Base-by-base conservation (phyloP, 805 yeast species). In the Saturnispora gosingensis region DNA sequence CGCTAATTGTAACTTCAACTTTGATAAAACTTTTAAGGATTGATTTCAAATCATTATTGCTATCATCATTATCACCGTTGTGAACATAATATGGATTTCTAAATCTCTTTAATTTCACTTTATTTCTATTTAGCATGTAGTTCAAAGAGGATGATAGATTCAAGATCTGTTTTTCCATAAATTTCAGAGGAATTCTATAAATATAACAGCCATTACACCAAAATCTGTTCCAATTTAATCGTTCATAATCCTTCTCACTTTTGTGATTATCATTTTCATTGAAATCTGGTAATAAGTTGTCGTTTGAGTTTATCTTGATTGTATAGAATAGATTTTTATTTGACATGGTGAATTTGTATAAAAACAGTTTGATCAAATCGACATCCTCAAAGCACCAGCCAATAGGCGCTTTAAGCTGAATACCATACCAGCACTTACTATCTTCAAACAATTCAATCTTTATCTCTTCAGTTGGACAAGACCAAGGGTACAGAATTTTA, bases 211-310 rank as follows among this genome's bases (percentile, higher is more conserved):
- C 44, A 53, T 35, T 49, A 43, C 28, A 24, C 46, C 49, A 50
- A 16, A 70, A 55, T 50, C 69, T 58, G 13, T 75, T 59, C 20
- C 63, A 75, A 74, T 43, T 69, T 61, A 49, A 74, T 70, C 8
- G 79, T 54, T 85, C 85, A 81, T 2, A 75, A 62, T 51, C 86
- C 65, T 59, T 81, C 79, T 15, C 65, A 58, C 65, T 69, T 1
- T 80, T 80, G 22, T 22, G 18, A 7, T 5, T 22, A n/a, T 32
- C 43, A 22, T 27, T n/a, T 5, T 22, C 35, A 28, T 47, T 39
- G 16, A 39, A 6, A 65, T 68, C 9, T 76, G 58, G 76, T 81
- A 76, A 9, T 56, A 80, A 53, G 2, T 56, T 51, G 3, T 78
- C 75, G 36, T 74, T 68, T 1, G 75, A 71, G 54, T 78, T 82